Evolutionary conservation across 129 eudicot species (phyloP).

Genomic region (Chrysanthemum lavandulifolium): DNA sequence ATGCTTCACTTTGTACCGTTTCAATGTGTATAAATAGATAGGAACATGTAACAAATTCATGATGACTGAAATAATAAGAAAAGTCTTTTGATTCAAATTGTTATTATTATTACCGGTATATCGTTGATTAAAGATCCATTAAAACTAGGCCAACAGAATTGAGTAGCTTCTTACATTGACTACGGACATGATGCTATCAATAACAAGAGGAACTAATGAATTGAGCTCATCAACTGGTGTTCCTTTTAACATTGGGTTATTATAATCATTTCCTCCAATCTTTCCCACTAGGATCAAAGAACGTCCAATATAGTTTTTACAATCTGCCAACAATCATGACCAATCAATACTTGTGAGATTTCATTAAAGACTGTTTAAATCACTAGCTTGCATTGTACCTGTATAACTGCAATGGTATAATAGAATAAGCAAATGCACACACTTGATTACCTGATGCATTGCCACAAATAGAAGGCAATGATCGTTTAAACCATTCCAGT

Average conservation of each 20-base stretch:
- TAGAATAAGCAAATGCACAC: background rate
- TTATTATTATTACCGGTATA: too few species aligned
- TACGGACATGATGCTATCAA: slow-evolving; percentile 37
- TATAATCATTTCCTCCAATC: slow-evolving; percentile 74
- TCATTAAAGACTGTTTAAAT: too few species aligned
- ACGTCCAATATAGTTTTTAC: slow-evolving; percentile 31
- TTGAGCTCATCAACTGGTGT: slow-evolving; percentile 18
- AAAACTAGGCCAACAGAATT: too few species aligned
- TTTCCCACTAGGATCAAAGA: slow-evolving; percentile 62
- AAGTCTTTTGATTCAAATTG: too few species aligned
- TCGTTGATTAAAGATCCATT: too few species aligned
- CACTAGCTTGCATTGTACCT: too few species aligned
- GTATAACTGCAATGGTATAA: too few species aligned
- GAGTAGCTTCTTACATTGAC: slow-evolving; percentile 36
- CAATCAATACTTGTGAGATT: background rate
- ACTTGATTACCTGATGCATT: slow-evolving; percentile 25
- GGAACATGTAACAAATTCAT: too few species aligned
- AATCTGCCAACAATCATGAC: too few species aligned
- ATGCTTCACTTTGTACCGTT: too few species aligned
- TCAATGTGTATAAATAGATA: too few species aligned
- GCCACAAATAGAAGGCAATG: slow-evolving; percentile 26
- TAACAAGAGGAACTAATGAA: slow-evolving; percentile 34
- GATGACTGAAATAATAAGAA: too few species aligned
- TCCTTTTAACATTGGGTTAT: slow-evolving; percentile 35
- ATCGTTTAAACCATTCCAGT: slow-evolving; percentile 13